Evolutionary conservation across 345 rosid genomes (phyloP).

Genomic region (Raphanus raphanistrum): DNA sequence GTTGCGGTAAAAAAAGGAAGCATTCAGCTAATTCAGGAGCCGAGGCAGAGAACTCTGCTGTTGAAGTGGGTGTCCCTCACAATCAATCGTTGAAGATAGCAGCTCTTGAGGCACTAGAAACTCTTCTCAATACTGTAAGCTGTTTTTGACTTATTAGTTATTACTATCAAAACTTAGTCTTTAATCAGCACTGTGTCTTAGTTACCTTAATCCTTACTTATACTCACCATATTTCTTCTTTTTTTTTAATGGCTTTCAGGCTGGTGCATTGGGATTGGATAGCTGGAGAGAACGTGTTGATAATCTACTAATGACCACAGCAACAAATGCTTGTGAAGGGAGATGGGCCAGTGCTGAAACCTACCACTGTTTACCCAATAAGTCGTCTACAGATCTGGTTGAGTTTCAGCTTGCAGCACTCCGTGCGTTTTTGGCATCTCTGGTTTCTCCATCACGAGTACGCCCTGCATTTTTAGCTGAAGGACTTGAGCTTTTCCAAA

Average conservation of each 20-base stretch:
- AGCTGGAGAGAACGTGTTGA: slow-evolving; percentile 70
- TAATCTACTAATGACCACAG: slow-evolving; percentile 55
- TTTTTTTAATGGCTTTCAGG: slow-evolving; percentile 44
- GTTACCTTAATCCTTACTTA: no score
- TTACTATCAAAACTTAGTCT: no score
- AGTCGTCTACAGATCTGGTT: slow-evolving; percentile 37
- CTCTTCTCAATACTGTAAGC: slow-evolving; percentile 77
- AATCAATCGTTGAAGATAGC: slow-evolving; percentile 58
- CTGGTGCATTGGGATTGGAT: slow-evolving; percentile 64
- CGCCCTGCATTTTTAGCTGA: slow-evolving; percentile 65
- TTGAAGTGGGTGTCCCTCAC: slow-evolving; percentile 44
- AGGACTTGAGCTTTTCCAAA: slow-evolving; percentile 70
- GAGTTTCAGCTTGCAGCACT: slow-evolving; percentile 78
- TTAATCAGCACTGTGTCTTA: no score
- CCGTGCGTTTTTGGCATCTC: slow-evolving; percentile 68
- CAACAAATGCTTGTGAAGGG: slow-evolving; percentile 55
- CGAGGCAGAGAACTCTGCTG: slow-evolving; percentile 43
- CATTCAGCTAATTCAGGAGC: slow-evolving; percentile 37
- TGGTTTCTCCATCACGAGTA: slow-evolving; percentile 61
- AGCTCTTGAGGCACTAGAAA: slow-evolving; percentile 70
- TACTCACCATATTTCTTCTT: no score
- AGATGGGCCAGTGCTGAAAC: slow-evolving; percentile 54
- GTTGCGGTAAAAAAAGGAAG: slow-evolving; percentile 65
- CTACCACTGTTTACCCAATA: slow-evolving; percentile 39
- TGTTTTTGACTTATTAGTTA: background rate